Evolutionary conservation across 768 basidiomycete genomes (phyloP), one percentile per base, ranked within the genome.

Genomic region (Mrakia frigida): DNA sequence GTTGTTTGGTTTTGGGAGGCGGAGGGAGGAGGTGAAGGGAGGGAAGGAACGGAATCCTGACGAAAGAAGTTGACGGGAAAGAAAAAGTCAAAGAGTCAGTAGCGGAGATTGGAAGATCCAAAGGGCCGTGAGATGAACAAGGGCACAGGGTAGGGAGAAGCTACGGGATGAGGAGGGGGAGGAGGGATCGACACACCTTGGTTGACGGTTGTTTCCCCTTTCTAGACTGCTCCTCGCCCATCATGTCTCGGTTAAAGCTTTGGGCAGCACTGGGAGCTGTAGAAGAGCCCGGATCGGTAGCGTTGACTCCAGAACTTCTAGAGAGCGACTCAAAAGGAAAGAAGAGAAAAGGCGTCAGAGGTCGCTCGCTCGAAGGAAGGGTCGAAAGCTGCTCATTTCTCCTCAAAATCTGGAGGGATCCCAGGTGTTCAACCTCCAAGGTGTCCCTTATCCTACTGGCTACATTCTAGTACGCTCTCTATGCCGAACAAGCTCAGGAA

Each of bases 171-270:
- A 28, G 56, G 56, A 18, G 52, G 16, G 52, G 52, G 52, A 53
- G 52, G 52, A 53, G 52, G 56, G 37, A 41, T 35, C 39, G 65
- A 68, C 65, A 43, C 23, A 68, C 65, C 65, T 68, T 41, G n/a
- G 21, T 35, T 43, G 65, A 16, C 10, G 65, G 3, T 13, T 39
- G 35, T 37, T 39, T 39, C 35, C 65, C 65, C 37, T 68, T 41
- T 23, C 13, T 68, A 18, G 4, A 16, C 13, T 25, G 37, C 23
- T 68, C 37, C 35, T 37, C 65, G n/a, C n/a, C n/a, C 14, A 35
- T 13, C 31, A 31, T 37, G 31, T 37, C 63, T 21, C 33, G 28
- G 39, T 13, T n/a, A 0, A 13, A 68, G 37, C 65, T 39, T 21
- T 65, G 63, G 37, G 63, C 63, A 65, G 28, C 63, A n/a, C 39